Conservation (phyloP, 352 stramenopile species). For the Phytophthora quininea region DNA sequence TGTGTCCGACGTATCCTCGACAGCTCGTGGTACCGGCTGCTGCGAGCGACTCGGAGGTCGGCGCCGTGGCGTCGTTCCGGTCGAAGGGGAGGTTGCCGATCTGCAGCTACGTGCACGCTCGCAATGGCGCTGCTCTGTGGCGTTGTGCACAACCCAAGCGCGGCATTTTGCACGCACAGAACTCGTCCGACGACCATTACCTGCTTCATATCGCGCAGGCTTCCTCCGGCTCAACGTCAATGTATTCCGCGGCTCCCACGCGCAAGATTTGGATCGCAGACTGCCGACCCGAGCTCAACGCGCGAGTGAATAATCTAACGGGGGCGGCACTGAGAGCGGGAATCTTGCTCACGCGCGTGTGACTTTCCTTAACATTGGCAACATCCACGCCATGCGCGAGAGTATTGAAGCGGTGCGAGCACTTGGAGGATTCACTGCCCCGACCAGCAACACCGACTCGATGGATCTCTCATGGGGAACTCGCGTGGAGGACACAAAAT, state of each 20-base stretch:
- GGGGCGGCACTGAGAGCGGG: slow-evolving; percentile 91
- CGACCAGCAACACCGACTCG: slow-evolving; percentile 43
- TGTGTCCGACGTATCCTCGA: slow-evolving; percentile 85
- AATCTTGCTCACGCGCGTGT: slow-evolving; percentile 76
- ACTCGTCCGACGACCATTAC: slow-evolving; percentile 74
- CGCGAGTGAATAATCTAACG: slow-evolving; percentile 89
- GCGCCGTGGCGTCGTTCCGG: slow-evolving; percentile 75
- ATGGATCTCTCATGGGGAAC: slow-evolving; percentile 66
- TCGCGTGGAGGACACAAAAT: slow-evolving; percentile 83
- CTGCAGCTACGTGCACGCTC: slow-evolving; percentile 78
- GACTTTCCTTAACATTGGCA: slow-evolving; percentile 91
- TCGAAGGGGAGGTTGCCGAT: slow-evolving; percentile 85
- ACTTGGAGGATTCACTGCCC: slow-evolving; percentile 48
- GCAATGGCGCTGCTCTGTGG: slow-evolving; percentile 78
- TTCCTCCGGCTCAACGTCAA: slow-evolving; percentile 15
- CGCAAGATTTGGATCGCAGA: slow-evolving; percentile 89
- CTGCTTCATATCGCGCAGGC: slow-evolving; percentile 59
- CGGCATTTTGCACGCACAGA: slow-evolving; percentile 83
- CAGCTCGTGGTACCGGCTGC: slow-evolving; percentile 73
- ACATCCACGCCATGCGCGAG: slow-evolving; percentile 94
- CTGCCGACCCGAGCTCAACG: slow-evolving; percentile 90
- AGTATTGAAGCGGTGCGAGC: slow-evolving; percentile 72
- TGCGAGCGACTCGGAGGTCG: slow-evolving; percentile 69
- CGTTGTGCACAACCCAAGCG: slow-evolving; percentile 88
- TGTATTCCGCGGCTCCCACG: slow-evolving; percentile 31